phyloP scores from a whole-genome alignment of 148 eudicot species.

The Drosera capensis region DNA sequence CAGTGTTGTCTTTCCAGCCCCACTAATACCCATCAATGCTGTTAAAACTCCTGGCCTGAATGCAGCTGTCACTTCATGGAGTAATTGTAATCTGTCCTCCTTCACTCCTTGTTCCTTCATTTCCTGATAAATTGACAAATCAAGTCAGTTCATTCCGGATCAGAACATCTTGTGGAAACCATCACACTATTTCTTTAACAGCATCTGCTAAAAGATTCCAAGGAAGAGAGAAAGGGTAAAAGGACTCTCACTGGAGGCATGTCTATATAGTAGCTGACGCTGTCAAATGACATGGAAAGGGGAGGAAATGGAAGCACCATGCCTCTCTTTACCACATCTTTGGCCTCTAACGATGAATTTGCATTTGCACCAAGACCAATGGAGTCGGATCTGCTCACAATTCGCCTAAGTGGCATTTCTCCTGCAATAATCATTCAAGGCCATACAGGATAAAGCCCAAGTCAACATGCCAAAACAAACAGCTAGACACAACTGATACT shows the following conservation, averaged over 20 bases:
- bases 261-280: slow-evolving; percentile 29
- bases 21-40: slow-evolving; percentile 30
- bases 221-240: background rate
- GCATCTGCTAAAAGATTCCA: background rate
- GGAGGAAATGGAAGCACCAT: slow-evolving; percentile 39
- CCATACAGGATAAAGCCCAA: background rate
- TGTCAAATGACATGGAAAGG: slow-evolving; percentile 39
- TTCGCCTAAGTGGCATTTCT: slow-evolving; percentile 21
- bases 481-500: too few relatives aligned
- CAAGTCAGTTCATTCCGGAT: background rate
- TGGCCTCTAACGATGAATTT: slow-evolving; percentile 13
- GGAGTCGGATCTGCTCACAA: slow-evolving; percentile 22
- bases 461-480: too few relatives aligned
- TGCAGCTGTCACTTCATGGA: slow-evolving; percentile 45
- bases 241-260: slow-evolving; percentile 32
- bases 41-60: slow-evolving; percentile 40
- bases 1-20: slow-evolving; percentile 28
- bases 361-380: slow-evolving; percentile 23
- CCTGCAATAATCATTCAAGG: slow-evolving; percentile 4
- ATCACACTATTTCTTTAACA: background rate
- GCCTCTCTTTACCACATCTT: slow-evolving; percentile 31
- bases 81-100: slow-evolving; percentile 61
- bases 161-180: background rate
- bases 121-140: slow-evolving; percentile 37
- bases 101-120: slow-evolving; percentile 51